Evolutionary conservation across 2,329 filamentous ascomycete genomes (phyloP).

Genomic region (Coniochaeta ligniaria): DNA sequence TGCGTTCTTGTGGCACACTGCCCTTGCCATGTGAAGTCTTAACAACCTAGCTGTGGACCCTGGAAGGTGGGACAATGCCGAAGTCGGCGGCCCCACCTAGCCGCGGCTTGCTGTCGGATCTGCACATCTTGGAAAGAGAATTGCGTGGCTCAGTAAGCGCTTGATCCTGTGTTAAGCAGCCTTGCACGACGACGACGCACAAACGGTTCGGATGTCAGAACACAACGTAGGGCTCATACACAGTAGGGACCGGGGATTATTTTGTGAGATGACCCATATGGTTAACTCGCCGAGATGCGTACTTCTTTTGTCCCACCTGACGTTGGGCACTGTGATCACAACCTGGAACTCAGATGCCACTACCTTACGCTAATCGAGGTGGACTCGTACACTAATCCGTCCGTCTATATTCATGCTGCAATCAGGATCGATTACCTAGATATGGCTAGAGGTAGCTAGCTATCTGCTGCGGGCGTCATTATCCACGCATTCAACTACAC

Average conservation of each 20-base stretch:
- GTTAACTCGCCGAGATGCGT: not conserved
- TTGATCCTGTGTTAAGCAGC: not conserved
- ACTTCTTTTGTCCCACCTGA: not conserved
- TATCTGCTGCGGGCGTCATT: not conserved
- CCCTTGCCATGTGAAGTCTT: not conserved
- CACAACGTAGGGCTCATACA: not conserved
- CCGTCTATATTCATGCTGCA: not conserved
- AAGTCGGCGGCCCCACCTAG: not conserved
- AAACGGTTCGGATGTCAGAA: not conserved
- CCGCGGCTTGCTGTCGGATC: not conserved
- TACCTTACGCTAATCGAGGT: no score
- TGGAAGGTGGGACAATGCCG: not conserved
- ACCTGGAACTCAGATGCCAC: no score
- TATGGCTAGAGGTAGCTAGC: no score
- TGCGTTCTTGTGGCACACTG: not conserved
- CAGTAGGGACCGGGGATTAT: not conserved
- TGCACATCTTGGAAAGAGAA: not conserved
- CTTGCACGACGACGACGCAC: not conserved
- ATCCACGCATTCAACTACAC: not conserved
- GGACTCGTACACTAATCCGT: not conserved
- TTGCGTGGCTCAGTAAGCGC: constrained; percentile 1
- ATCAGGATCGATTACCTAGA: not conserved
- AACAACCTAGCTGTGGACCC: not conserved
- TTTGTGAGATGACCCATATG: not conserved
- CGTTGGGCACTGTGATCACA: not conserved